A percentile compares a stretch with the other conserved stretches of the same genome.
These are phyloP conservation scores for Fusarium secorum DNA, from an alignment of 2,329 filamentous ascomycete species.

Conservation along the genomic window DNA sequence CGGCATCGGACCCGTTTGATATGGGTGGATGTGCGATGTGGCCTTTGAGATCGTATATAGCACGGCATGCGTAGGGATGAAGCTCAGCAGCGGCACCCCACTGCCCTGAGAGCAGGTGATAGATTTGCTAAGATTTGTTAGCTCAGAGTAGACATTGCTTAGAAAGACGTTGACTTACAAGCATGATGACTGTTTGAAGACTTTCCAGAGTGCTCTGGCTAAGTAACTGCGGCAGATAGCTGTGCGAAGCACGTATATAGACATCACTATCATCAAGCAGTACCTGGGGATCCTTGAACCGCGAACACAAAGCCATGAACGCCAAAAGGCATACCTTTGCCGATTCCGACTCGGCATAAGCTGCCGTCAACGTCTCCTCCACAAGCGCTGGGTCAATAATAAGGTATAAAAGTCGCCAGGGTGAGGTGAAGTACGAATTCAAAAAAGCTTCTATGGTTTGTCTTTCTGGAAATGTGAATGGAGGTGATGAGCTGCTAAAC, in stretches of 20 bases:
- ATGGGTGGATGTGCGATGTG: background rate
- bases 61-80: background rate
- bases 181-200: background rate
- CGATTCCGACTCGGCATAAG: background rate
- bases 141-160: fast-evolving
- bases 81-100: background rate
- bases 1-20: fast-evolving
- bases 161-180: background rate
- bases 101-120: background rate
- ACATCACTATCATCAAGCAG: fast-evolving
- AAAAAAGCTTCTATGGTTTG: background rate
- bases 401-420: background rate
- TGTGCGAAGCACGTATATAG: background rate
- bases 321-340: background rate
- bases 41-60: background rate
- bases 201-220: fast-evolving
- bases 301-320: background rate
- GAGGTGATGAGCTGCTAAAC: background rate
- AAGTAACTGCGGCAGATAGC: fast-evolving
- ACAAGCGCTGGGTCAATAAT: background rate
- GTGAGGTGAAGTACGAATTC: background rate
- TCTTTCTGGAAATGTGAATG: background rate
- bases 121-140: fast-evolving
- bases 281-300: background rate
- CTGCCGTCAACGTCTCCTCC: background rate